Evolutionary conservation across 2,329 filamentous ascomycete genomes (phyloP).

Genomic region (Fusarium proliferatum): DNA sequence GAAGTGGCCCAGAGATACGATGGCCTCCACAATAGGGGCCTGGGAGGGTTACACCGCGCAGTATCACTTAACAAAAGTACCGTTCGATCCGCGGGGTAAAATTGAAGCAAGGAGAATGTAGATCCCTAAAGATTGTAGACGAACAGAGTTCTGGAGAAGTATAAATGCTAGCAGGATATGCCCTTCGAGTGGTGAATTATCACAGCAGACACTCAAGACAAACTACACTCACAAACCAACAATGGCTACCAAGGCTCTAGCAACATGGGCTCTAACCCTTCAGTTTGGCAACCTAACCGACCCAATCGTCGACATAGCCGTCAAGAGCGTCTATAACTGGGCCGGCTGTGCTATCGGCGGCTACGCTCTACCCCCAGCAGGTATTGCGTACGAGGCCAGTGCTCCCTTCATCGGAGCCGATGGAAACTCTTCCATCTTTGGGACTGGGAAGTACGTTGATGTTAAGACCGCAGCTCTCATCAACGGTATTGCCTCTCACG

Average conservation of each 20-base stretch:
- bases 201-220: background rate
- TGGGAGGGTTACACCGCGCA: background rate
- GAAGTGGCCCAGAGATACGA: background rate
- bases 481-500: slow-evolving; percentile 1
- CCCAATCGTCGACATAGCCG: background rate
- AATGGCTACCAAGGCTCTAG: slow-evolving; percentile 5
- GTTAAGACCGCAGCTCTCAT: background rate
- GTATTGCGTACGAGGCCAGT: background rate
- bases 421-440: background rate
- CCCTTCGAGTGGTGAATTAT: background rate
- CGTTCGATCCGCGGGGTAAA: background rate
- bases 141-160: fast-evolving
- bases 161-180: background rate
- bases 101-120: background rate
- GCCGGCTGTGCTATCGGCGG: slow-evolving; percentile 4
- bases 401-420: background rate
- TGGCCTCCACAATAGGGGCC: background rate
- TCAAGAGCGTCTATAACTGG: slow-evolving; percentile 4
- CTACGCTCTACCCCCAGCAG: background rate
- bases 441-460: background rate
- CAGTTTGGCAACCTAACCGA: slow-evolving; percentile 1
- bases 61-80: background rate
- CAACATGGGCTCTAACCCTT: background rate
- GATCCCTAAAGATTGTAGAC: background rate
- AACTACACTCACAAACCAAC: too few relatives aligned